Conservation (phyloP, 495 filamentous ascomycete species). For the Neurospora discreta region DNA sequence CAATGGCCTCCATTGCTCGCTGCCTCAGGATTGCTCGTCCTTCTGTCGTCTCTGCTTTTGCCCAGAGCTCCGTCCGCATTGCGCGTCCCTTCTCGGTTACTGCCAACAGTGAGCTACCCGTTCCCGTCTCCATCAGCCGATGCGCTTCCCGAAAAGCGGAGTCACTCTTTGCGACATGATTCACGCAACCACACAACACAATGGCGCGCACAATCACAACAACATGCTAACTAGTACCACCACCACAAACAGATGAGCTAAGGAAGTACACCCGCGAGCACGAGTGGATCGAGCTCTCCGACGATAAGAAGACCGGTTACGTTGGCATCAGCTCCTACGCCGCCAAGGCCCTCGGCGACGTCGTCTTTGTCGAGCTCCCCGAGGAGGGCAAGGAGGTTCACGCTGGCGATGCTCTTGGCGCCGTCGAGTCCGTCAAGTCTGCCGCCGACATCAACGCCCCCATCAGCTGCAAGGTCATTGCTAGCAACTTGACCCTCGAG, state of each 20-base stretch:
- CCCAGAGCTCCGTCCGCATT: conserved; percentile 21
- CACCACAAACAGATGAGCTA: conserved; percentile 32
- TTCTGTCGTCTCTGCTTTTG: conserved; percentile 25
- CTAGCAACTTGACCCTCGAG: conserved; percentile 60
- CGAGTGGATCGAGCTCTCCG: conserved; percentile 88
- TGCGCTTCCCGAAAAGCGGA: background rate
- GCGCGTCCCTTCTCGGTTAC: conserved; percentile 34
- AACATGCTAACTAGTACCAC: conserved; percentile 1
- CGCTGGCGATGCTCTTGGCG: conserved; percentile 73
- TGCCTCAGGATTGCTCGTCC: conserved; percentile 31
- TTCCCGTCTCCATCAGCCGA: background rate
- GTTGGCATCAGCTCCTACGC: conserved; percentile 89
- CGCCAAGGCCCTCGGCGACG: conserved; percentile 81
- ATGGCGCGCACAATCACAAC: background rate
- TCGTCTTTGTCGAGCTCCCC: conserved; percentile 93
- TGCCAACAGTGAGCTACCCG: conserved; percentile 28
- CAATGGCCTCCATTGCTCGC: conserved; percentile 40
- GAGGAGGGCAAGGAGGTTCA: conserved; percentile 47
- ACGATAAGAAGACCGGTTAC: conserved; percentile 56
- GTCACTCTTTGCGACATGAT: background rate
- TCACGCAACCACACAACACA: background rate
- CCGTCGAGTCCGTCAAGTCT: conserved; percentile 96
- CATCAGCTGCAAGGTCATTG: conserved; percentile 61
- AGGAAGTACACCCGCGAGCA: conserved; percentile 96
- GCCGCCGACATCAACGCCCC: conserved; percentile 93